These are phyloP conservation scores for Nicotiana benthamiana DNA, from an alignment of 257 asterid genomes.

Conservation along the genomic window DNA sequence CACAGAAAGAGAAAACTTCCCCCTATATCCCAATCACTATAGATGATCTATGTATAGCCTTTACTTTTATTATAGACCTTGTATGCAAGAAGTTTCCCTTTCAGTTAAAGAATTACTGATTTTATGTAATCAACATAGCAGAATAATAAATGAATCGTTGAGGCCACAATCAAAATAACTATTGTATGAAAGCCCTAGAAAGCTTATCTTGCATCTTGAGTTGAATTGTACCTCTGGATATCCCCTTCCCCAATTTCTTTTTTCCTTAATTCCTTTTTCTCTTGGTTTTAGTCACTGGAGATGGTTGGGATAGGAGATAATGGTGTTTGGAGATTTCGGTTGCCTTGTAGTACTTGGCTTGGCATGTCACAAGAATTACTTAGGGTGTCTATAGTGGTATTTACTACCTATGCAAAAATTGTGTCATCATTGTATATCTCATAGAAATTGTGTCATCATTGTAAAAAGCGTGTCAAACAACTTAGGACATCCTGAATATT, in stretches of 20 bases:
- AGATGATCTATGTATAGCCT: background rate
- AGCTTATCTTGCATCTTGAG: background rate
- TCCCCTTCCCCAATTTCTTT: background rate
- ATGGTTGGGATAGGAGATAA: background rate
- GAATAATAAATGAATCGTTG: background rate
- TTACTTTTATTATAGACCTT: background rate
- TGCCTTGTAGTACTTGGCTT: background rate
- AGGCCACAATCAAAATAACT: background rate
- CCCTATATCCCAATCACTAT: background rate
- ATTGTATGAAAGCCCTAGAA: background rate
- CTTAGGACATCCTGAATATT: too few relatives aligned
- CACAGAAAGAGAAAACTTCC: background rate
- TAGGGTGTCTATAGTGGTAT: background rate
- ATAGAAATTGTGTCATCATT: too few relatives aligned
- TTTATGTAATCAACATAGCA: background rate
- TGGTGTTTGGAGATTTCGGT: background rate
- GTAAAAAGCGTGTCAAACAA: too few relatives aligned
- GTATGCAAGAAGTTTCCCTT: background rate
- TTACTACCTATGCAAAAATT: too few relatives aligned
- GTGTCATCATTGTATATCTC: too few relatives aligned
- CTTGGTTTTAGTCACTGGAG: background rate
- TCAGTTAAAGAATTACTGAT: background rate
- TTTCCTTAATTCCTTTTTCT: background rate
- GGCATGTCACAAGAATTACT: background rate
- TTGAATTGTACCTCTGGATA: background rate